Evolutionary conservation across 2,329 filamentous ascomycete genomes (phyloP), one percentile per base, ranked within the genome.

Genomic region (Cladorrhinum sp.): DNA sequence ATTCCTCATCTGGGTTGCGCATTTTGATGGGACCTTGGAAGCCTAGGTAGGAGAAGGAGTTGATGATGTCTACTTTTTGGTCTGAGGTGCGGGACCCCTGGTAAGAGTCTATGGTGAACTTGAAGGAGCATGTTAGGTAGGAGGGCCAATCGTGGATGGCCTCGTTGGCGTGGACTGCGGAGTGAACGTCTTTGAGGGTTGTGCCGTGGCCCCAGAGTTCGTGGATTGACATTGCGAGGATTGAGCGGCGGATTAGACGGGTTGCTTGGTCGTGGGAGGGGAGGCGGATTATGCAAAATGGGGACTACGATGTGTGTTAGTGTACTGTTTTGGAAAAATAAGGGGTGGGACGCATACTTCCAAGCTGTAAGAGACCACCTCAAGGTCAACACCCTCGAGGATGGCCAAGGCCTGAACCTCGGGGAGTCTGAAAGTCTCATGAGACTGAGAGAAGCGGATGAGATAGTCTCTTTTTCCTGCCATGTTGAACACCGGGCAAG

Each of bases 371-470:
- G 80, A 83, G n/a, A 93, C 68, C 62, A 97, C 82, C 66, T 90
- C 81, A 56, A 97, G 72, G 23, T 88, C 75, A 36, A 95, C 78
- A 9, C 81, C 81, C 59, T 87, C 83, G 4, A 93, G 73, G 9
- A 85, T 78, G 3, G 92, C 92, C 20, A 99, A 79, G 23, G 95
- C 87, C 70, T 93, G 79, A 13, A 96, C 83, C 75, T 99, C 95
- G 2, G 93, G 85, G 59, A 86, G 80, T 41, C 93, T 89, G 73
- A 99, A 99, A n/a, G 85, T 89, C 78, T 97, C 92, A 74, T 98
- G 93, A 61, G 84, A 81, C 75, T 98, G 95, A 50, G 88, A 89
- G 72, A 98, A 92, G 68, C 93, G 90, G 65, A 99, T 87, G 62
- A 99, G 82, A 71, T 91, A 98, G 64, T 96, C 85, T 85, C 87